These are phyloP conservation scores for Cylindricascospora bacillispora DNA, from an alignment of 1,139 yeast species.

Conservation along the genomic window DNA sequence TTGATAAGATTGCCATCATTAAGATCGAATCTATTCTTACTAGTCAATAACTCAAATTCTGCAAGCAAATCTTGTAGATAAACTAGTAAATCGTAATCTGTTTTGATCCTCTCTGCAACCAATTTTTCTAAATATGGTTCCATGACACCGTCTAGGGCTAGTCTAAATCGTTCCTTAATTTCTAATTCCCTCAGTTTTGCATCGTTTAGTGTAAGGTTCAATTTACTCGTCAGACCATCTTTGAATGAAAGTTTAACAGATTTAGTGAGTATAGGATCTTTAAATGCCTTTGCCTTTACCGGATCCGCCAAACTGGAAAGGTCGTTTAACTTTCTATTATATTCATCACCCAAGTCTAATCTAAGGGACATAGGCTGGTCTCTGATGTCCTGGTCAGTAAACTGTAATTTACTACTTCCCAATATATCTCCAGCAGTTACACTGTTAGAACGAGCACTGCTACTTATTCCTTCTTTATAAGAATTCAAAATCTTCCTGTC, in stretches of 20 bases:
- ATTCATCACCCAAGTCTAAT: background rate
- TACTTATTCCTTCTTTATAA: too few relatives aligned
- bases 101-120: slow-evolving; percentile 6
- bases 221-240: too few relatives aligned
- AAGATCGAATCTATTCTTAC: slow-evolving; percentile 9
- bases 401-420: too few relatives aligned
- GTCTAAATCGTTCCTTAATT: slow-evolving; percentile 14
- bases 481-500: too few relatives aligned
- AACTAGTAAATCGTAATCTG: slow-evolving; percentile 18
- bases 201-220: slow-evolving; percentile 5
- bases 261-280: background rate
- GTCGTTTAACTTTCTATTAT: background rate
- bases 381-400: too few relatives aligned
- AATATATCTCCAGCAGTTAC: too few relatives aligned
- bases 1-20: slow-evolving; percentile 4
- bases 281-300: background rate
- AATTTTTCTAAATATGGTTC: slow-evolving; percentile 12
- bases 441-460: too few relatives aligned
- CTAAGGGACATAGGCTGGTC: background rate
- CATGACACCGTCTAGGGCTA: slow-evolving; percentile 14
- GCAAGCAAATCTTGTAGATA: slow-evolving; percentile 8
- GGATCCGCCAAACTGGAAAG: too few relatives aligned
- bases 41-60: slow-evolving; percentile 7
- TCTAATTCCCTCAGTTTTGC: slow-evolving; percentile 10
- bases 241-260: too few relatives aligned